Base-by-base conservation (phyloP, 441 rosid genomes). In the Erodium chrysanthum region DNA sequence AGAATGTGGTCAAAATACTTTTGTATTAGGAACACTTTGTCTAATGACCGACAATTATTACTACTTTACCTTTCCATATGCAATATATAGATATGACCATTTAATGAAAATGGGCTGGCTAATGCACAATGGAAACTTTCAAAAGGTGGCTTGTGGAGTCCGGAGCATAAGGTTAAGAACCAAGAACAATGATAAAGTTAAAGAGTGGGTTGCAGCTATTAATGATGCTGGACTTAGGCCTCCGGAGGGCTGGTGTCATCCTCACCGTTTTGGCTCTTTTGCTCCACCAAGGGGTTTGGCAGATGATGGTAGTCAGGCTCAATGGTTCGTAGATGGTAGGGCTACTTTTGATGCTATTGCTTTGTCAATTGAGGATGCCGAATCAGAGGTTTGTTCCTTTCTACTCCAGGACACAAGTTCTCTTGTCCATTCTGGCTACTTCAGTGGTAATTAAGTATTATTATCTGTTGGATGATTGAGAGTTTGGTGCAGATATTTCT, bases 231-330 rank as follows among this genome's bases (percentile, higher is more conserved):
- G 96, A 59, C 97, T 92, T 71, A 79, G 91, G 79, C 98, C 98
- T 69, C 97, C 96, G 33, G 99, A 95, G 85, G 99, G 99, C 69
- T 95, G 99, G 99, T 95, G 99, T 73, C 93, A 95, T 75, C 98
- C 98, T 72, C 99, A 95, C 85, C 96, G 98, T 60, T 95, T 92
- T 84, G 97, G 96, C 67, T 95, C 99, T 64, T 95, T 86, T 82
- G 99, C 99, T 65, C 96, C 99, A 74, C 97, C 86, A 1, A 86
- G 99, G 80, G 99, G 99, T 66, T 88, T 95, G 85, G 82, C 85
- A 27, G 98, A 95, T 14, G 99, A 95, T 79, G 98, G 88, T 73
- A 92, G 98, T 81, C 92, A 84, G 80, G 99, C 98, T 71, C 99
- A 90, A 70, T 95, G 99, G 99, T 95, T 92, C 70, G 73, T 95